Base-by-base conservation (phyloP, 2,329 filamentous ascomycete genomes). In the Plectosphaerella plurivora region DNA sequence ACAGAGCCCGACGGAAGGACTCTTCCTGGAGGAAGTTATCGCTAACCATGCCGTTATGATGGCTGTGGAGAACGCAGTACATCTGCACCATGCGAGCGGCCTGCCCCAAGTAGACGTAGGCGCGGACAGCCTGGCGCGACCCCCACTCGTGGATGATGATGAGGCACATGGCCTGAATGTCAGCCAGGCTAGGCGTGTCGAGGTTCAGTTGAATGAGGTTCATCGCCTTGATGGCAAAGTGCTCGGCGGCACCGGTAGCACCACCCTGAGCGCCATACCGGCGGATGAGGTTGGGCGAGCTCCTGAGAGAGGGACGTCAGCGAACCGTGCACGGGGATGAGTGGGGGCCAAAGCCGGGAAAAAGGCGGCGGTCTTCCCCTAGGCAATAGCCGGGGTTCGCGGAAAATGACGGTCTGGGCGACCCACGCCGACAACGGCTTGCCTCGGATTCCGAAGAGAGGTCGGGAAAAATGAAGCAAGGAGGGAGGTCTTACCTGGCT, bases 11-110 rank as follows among this genome's bases (percentile, higher is more conserved):
- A 49, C 81, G 79, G 64, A 83, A 79, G 1, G 79, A 81, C 63
- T 84, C 81, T 47, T 84, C 80, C 57, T 81, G 78, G 12, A 83
- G 73, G 62, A 84, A 84, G 59, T 79, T 77, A 58, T 83, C 80
- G n/a, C 76, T 60, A 41, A 80, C 78, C 37, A 68, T 64, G 15
- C 73, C 70, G 42, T 71, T 67, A 57, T 79, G 75, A 58, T 82
- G 79, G 41, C 73, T 74, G 59, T 82, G 78, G 45, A 84, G 74
- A 52, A 84, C 78, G 56, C 79, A 75, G 60, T 79, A 83, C 81
- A 84, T 84, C 68, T 84, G 81, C 33, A 81, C 74, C 80, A 84
- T 83, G 54, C 81, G 78, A n/a, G 79, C 76, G 33, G 81, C 81
- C 62, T 84, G 81, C 57, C 81, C 81, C 22, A 84, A 73, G 62